Evolutionary conservation across 164 flowering plant genomes (phyloP), one percentile per base, ranked within the genome.

Genomic region (Litsea cubeba): DNA sequence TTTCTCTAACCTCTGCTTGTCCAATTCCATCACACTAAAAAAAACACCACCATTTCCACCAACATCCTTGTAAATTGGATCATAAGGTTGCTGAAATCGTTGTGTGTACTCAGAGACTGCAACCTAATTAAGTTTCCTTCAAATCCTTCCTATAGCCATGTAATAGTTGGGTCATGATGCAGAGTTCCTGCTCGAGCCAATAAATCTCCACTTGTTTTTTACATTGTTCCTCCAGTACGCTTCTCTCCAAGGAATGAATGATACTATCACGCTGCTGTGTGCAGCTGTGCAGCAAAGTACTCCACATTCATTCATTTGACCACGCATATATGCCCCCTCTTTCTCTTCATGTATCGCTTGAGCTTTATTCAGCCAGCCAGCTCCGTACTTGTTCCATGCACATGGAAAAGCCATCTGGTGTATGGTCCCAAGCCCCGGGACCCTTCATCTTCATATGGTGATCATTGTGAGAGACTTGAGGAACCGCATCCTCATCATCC

Each of bases 21-120:
- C 95, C 54, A 87, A 72, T 68, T 91, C 97, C 25, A 12, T 67
- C 20, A 69, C 32, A 73, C 87, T 92, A 74, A 92, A 76, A 71
- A 93, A 91, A 28, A 3, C 30, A 69, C 98, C 98, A 3, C 95
- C 93, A 73, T 84, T 73, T 20, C 87, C 87, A 68, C 78, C 82
- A 71, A 86, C 92, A 82, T 92, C 97, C 79, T 69, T 89, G 80
- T 93, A 95, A 30, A 90, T 75, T 7, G 98, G 90, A 68, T 89
- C 95, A 70, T 84, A 91, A 66, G 76, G 84, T 74, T 75, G 80
- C 26, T 80, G 85, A 74, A n/a, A 74, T 0, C 76, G 81, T 73
- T 84, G 79, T 76, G 94, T 82, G 50, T 91, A 94, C 57, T 94
- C 95, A 32, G 84, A 57, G 72, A 94, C 94, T 60, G 80, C 79